Percentiles rank a stretch among this genome's conserved stretches.
Evolutionary conservation across 163 green algal genomes (phyloP).

Genomic region (Scenedesmus sp.): DNA sequence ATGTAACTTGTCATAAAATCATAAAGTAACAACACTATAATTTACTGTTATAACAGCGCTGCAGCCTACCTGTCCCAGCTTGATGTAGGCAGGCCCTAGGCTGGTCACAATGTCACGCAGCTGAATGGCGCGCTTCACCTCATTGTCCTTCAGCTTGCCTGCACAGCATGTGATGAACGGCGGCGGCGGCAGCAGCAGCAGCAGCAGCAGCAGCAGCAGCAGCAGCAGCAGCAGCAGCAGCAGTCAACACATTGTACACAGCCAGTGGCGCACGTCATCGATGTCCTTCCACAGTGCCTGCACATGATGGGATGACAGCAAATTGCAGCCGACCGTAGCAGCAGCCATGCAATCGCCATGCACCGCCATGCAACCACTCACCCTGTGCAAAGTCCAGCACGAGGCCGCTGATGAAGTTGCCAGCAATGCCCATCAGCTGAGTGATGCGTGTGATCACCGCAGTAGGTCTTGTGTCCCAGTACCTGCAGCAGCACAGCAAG

Average conservation of each 20-base stretch:
- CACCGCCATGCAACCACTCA: background rate
- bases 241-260: no score
- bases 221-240: background rate
- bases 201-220: background rate
- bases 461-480: conserved; percentile 74
- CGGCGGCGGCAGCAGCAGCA: no score
- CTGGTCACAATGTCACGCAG: conserved; percentile 95
- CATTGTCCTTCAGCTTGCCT: conserved; percentile 74
- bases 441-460: conserved; percentile 86
- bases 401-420: conserved; percentile 80
- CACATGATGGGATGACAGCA: no score
- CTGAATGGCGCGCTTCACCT: conserved; percentile 93
- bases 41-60: background rate
- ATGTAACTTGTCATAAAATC: no score
- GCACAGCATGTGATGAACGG: background rate
- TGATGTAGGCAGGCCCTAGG: conserved; percentile 98
- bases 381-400: conserved; percentile 67
- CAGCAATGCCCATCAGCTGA: conserved; percentile 85
- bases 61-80: conserved; percentile 87
- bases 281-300: no score
- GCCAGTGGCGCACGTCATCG: no score
- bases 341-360: background rate
- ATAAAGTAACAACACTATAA: background rate
- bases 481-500: conserved; percentile 10
- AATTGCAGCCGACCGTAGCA: background rate